Percentiles rank a stretch among this genome's conserved stretches.
Conservation (phyloP, 768 basidiomycete genomes). For the Tylopilus cervinicoccineus region DNA sequence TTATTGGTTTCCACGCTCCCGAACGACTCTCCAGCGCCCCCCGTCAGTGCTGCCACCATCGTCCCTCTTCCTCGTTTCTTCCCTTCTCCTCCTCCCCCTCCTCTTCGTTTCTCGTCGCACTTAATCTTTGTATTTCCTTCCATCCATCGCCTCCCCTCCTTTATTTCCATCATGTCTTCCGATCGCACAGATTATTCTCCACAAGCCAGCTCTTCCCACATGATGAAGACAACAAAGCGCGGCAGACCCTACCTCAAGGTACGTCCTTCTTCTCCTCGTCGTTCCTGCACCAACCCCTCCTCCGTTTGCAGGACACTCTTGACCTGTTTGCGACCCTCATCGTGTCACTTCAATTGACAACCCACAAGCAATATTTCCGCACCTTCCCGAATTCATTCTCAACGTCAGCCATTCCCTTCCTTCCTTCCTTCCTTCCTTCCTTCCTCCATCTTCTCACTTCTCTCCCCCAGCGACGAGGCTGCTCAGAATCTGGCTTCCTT, state of each 20-base stretch:
- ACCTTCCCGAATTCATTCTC: slow-evolving; percentile 93
- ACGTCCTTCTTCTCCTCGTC: slow-evolving; percentile 11
- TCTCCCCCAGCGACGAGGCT: slow-evolving; percentile 79
- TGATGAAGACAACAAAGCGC: slow-evolving; percentile 99
- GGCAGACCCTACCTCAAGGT: slow-evolving; percentile 94
- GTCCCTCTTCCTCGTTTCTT: slow-evolving; percentile 27
- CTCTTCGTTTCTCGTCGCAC: slow-evolving; percentile 26
- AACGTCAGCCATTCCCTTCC: slow-evolving; percentile 57
- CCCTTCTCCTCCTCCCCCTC: slow-evolving; percentile 31
- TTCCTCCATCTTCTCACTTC: slow-evolving; percentile 3
- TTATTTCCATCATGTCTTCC: slow-evolving; percentile 34
- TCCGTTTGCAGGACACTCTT: slow-evolving; percentile 83
- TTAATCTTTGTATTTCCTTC: slow-evolving; percentile 22
- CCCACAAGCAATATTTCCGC: slow-evolving; percentile 95
- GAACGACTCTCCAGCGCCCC: slow-evolving; percentile 20
- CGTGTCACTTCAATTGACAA: slow-evolving; percentile 83
- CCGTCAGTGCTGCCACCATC: slow-evolving; percentile 19
- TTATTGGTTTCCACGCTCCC: slow-evolving; percentile 27
- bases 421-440: neutral
- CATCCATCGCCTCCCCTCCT: slow-evolving; percentile 12
- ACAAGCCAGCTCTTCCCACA: slow-evolving; percentile 74
- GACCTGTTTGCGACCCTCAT: slow-evolving; percentile 97
- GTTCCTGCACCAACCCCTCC: neutral
- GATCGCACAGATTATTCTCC: slow-evolving; percentile 39
- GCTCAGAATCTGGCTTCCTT: slow-evolving; percentile 89